Base-by-base conservation (phyloP, 257 asterid genomes). In the Nicotiana noctiflora region DNA sequence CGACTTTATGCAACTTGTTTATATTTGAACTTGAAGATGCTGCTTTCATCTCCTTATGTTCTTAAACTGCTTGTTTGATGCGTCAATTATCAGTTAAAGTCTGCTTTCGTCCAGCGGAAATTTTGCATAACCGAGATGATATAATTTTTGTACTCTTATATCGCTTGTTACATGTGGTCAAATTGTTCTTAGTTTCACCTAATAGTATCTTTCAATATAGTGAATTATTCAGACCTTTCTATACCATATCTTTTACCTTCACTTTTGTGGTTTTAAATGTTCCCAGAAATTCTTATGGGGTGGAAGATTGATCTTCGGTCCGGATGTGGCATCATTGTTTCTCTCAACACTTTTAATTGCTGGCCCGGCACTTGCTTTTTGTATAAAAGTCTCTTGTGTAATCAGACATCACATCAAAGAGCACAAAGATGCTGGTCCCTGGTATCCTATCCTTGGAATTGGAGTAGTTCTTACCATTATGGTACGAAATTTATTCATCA, bases 221-320 rank as follows among this genome's bases (percentile, higher is more conserved):
- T 72, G 59, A 10, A 49, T 23, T 46, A 49, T 72, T 72, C 40
- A 72, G 8, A 49, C 40, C 8, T 27, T 23, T 72, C 23, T 72
- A 59, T 72, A 46, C 23, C 79, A 49, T 74, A 21, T 74, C 23
- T 74, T 49, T 74, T 23, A 74, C 61, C 40, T 74, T 74, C 25
- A 27, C 27, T 53, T 62, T 79, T 77, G 32, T 84, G 64, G 53
- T 65, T 86, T 76, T 61, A 21, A 61, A 46, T 87, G 75, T 86
- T 88, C 13, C 23, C 95, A 95, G 99, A 93, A 75, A 84, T 95
- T 95, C 91, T 87, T 89, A 11, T 88, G 83, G n/a, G 97, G 97
- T 75, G 99, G 99, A 82, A 91, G 99, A 85, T 86, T 95, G 92
- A 72, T 95, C 75, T 92, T 95, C 79, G 99, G 99, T 37, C 98